Base-by-base conservation (phyloP, 208 protist genomes). In the Wallacemonas collosoma region DNA sequence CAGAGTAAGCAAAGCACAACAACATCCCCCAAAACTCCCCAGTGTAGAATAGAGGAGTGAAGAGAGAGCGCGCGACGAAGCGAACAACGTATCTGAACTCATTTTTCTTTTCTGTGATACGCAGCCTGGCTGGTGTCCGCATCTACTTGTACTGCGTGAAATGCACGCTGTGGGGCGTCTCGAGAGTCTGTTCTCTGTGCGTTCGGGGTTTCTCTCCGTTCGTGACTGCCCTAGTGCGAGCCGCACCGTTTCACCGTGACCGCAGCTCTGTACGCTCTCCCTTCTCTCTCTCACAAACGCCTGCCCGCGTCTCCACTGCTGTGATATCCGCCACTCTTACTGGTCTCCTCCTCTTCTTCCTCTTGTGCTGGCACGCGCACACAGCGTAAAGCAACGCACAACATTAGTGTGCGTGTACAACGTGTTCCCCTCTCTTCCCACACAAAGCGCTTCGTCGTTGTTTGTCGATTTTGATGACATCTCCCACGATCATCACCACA, bases 401-500 rank as follows among this genome's bases (percentile, higher is more conserved):
- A 26, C 26, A 0, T 26, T 26, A 26, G 26, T 0, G 26, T 26
- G 26, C 26, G 26, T 26, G 26, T 26, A 26, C 26, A 26, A 26
- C 26, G 26, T 26, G 26, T 26, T 26, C 41, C 58, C 35, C 62
- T 17, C 62, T 67, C 44, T 67, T 67, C 26, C 26, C 26, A 26
- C 26, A 26, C 26, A 26, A 26, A 26, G 26, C 26, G 26, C 26
- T 26, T 26, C 26, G 26, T 26, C 26, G 26, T 44, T 64, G 8
- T 64, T 41, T 38, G 35, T 64, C 15, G 15, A 11, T 64, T n/a
- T 64, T n/a, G 41, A 58, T 69, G 50, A 47, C 51, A 17, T 54
- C 64, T 67, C 58, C 79, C 0, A 69, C 81, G 40, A 17, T 88
- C 5, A 38, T 68, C 1, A 50, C 77, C 56, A 88, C 83, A 2